Evolutionary conservation across 2,329 filamentous ascomycete species (phyloP), one percentile per base, ranked within the genome.

Genomic region (Penicillium hesseltinei): DNA sequence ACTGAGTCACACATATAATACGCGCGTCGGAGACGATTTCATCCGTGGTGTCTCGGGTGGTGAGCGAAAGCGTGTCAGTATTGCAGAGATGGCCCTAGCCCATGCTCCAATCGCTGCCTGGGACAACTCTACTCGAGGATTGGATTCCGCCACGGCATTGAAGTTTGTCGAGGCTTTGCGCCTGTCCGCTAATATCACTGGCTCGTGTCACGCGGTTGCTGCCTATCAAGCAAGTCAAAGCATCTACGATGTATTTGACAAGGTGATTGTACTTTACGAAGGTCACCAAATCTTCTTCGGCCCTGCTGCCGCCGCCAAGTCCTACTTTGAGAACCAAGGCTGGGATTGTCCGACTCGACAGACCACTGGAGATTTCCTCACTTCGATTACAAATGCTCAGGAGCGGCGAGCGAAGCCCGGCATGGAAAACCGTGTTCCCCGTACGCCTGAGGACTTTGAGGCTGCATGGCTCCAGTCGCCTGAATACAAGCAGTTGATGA

Each of bases 201-300:
- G 76, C 5, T 77, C 75, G 2, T 73, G 78, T 6, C 77, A 78
- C 51, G 77, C 77, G 13, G 78, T 84, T 5, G 79, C 82, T 0
- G 80, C 82, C 9, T 85, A 84, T 62, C 76, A 78, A 62, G 76
- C 74, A 9, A 72, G 70, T 48, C 72, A 78, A 59, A 69, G 77
- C 82, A 69, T 69, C 42, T 71, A 70, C 39, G 63, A 70, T 36
- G 45, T 83, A 10, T 91, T 91, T 62, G 88, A 91, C 71, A 90
- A 90, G 68, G 83, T 83, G 0, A 78, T 83, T 0, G 84, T 92
- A 0, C 77, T 91, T 0, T 90, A 91, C 66, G 86, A 90, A 62
- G 89, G 89, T 0, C 81, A 85, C 0, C 82, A 91, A 67, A 90
- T 92, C 65, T 92, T 84, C 76, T 91, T 86, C 61, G 90, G 89